Percentiles rank a stretch among this genome's conserved stretches.
Conservation (phyloP, 139 green algal species). For the Chlamydomonas sp. region DNA sequence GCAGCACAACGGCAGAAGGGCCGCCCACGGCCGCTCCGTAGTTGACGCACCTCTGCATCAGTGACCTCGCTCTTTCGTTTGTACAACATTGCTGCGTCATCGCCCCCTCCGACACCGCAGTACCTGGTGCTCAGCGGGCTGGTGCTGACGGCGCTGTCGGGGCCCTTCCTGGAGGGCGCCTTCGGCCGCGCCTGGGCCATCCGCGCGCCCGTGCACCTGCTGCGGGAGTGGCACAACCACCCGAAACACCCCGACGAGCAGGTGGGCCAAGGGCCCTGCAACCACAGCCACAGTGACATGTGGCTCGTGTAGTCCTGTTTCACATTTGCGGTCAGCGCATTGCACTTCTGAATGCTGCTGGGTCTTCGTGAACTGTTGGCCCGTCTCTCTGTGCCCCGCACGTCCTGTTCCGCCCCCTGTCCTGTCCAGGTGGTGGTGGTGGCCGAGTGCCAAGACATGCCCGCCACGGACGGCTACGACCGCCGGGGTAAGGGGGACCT, state of each 20-base stretch:
- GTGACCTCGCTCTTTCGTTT: background rate
- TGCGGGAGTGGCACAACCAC: constrained; percentile 29
- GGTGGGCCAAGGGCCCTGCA: background rate
- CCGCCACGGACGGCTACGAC: constrained; percentile 40
- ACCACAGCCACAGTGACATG: background rate
- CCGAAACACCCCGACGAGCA: background rate
- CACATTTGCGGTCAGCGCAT: background rate
- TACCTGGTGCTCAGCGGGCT: constrained; percentile 13
- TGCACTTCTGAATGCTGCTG: no score
- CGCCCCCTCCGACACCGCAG: background rate
- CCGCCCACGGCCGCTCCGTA: no score
- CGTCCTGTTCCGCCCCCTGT: background rate
- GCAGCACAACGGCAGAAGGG: no score
- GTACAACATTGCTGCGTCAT: background rate
- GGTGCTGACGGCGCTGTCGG: constrained; percentile 24
- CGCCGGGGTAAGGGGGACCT: constrained; percentile 8
- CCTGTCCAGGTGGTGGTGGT: constrained; percentile 41
- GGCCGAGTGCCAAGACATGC: constrained; percentile 42
- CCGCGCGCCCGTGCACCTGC: constrained; percentile 16
- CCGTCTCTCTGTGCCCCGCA: background rate
- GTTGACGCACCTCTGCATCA: background rate
- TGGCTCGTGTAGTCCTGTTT: background rate
- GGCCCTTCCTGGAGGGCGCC: constrained; percentile 33
- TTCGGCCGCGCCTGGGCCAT: constrained; percentile 28
- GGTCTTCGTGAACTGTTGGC: no score